Conservation (phyloP, 106 monocot genomes). For the Narthecium ossifragum region DNA sequence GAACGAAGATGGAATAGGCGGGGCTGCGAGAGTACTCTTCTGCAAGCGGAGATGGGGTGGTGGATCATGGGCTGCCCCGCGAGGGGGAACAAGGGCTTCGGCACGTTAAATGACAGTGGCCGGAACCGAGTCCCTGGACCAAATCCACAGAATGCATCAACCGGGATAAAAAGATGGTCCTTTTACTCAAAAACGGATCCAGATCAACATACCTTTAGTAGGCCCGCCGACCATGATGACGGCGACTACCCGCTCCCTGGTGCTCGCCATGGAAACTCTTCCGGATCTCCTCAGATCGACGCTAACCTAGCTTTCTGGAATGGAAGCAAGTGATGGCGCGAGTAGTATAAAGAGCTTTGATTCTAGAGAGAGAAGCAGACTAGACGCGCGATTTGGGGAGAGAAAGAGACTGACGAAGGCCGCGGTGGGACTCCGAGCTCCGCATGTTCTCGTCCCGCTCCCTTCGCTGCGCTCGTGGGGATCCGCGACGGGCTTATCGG, state of each 20-base stretch:
- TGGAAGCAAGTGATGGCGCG: no score
- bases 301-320: no score
- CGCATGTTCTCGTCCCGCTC: no score
- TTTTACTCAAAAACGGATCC: background rate
- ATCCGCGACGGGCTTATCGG: no score
- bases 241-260: conserved; percentile 76
- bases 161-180: background rate
- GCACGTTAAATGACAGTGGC: conserved; percentile 9
- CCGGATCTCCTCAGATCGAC: no score
- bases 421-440: no score
- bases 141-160: background rate
- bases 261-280: conserved; percentile 82
- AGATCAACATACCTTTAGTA: conserved; percentile 50
- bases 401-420: no score
- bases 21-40: background rate
- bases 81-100: conserved; percentile 11
- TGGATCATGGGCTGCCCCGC: conserved; percentile 10
- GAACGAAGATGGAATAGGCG: background rate
- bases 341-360: no score
- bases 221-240: conserved; percentile 99
- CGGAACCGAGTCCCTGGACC: conserved; percentile 3
- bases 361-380: no score
- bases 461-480: no score
- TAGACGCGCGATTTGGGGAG: no score
- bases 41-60: conserved; percentile 8